These are phyloP conservation scores for Aquilaria agallochum DNA, from an alignment of 441 rosid genomes.

Conservation along the genomic window DNA sequence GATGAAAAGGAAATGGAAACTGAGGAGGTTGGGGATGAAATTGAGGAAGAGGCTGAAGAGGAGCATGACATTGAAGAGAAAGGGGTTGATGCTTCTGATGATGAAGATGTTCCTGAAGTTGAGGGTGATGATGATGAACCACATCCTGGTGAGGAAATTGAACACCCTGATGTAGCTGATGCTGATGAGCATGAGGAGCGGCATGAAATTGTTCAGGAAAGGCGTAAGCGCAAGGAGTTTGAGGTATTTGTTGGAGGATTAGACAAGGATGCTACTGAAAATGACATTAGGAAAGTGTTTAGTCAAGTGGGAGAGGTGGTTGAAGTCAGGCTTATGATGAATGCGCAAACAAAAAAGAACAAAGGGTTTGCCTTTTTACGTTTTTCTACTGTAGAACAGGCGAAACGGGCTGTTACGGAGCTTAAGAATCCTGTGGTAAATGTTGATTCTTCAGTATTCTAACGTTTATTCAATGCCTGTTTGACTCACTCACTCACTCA, in stretches of 20 bases:
- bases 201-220: slow-evolving; percentile 70
- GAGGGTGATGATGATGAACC: slow-evolving; percentile 51
- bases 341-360: slow-evolving; percentile 86
- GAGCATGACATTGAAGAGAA: slow-evolving; percentile 66
- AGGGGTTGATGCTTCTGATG: slow-evolving; percentile 66
- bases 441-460: slow-evolving; percentile 20
- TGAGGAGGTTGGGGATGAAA: slow-evolving; percentile 48
- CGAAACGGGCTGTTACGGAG: slow-evolving; percentile 77
- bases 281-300: slow-evolving; percentile 79
- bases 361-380: slow-evolving; percentile 98
- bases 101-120: slow-evolving; percentile 63
- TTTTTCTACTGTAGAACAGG: slow-evolving; percentile 88
- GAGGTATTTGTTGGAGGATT: slow-evolving; percentile 94
- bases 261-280: slow-evolving; percentile 84
- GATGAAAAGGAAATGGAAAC: slow-evolving; percentile 76
- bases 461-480: slow-evolving; percentile 24
- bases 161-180: slow-evolving; percentile 55
- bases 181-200: slow-evolving; percentile 68
- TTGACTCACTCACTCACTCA: slow-evolving; percentile 24
- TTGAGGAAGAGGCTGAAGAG: slow-evolving; percentile 64
- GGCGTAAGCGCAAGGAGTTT: slow-evolving; percentile 94
- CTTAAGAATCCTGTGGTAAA: slow-evolving; percentile 92
- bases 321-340: slow-evolving; percentile 88
- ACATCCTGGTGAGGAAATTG: slow-evolving; percentile 46
- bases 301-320: slow-evolving; percentile 75